Base-by-base conservation (phyloP, 176 grass and related monocot species). In the Cocos nucifera region DNA sequence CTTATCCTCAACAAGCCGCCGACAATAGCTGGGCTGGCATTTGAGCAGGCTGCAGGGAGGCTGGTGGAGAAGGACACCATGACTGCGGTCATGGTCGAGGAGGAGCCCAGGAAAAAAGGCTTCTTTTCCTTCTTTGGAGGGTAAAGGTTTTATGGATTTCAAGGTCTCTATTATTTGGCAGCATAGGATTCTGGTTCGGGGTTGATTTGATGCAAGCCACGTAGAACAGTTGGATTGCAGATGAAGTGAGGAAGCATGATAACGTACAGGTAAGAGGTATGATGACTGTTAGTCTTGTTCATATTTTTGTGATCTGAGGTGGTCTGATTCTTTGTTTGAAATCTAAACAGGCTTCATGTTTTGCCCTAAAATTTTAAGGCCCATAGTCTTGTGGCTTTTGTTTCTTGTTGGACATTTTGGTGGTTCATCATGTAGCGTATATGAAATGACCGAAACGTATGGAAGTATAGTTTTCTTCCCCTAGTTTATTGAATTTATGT, bases 11-110 rank as follows among this genome's bases (percentile, higher is more conserved):
- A 87, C 0, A 77, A 90, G 3, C 83, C 75, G 0, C 87, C 87
- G 1, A 87, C 87, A 1, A 66, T 80, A 0, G 87, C 84, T 1
- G 92, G 92, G 24, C 84, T 91, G 63, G 87, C 86, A 39, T 78
- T 97, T 49, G 93, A 91, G 75, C 93, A 90, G 78, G 87, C 84
- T 1, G 85, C 83, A 0, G 91, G 93, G 87, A 65, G 87, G 19
- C 35, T 97, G 53, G 84, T 92, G 17, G 93, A 97, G 78, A 79
- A 86, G 53, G 93, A 97, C 57, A 83, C 81, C 0, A 88, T 97
- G 84, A 88, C 93, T 1, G 76, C 93, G 0, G 87, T 88, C 78
- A 85, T 87, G 79, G 80, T 98, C 0, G 81, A 92, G 73, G 84
- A 97, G 75, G 81, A 79, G 17, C 81, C 87, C 26, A 92, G 81